Evolutionary conservation across 345 rosid species (phyloP).

Genomic region (Eutrema japonicum): DNA sequence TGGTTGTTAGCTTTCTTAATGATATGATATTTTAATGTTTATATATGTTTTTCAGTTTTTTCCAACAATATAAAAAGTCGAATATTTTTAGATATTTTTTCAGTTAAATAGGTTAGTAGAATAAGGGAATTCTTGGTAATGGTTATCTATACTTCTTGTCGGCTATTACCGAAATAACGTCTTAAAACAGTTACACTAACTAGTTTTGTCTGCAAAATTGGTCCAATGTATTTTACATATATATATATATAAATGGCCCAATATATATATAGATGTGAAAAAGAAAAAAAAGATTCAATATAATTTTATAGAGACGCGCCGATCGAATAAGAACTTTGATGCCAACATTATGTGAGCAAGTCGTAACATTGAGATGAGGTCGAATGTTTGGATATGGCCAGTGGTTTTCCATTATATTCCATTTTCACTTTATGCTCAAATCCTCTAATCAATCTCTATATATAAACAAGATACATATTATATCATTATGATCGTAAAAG

Average conservation of each 20-base stretch:
- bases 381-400: slow-evolving; percentile 45
- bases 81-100: slow-evolving; percentile 19
- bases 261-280: background rate
- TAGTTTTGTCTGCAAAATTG: slow-evolving; percentile 13
- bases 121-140: slow-evolving; percentile 16
- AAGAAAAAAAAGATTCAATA: background rate
- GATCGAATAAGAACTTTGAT: slow-evolving; percentile 39
- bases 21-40: background rate
- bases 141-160: slow-evolving; percentile 16
- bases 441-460: slow-evolving; percentile 22
- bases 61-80: background rate
- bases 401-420: slow-evolving; percentile 37
- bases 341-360: slow-evolving; percentile 45
- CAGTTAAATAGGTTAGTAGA: slow-evolving; percentile 23
- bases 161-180: slow-evolving; percentile 28
- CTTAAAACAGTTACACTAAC: slow-evolving; percentile 24
- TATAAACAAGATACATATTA: slow-evolving; percentile 20
- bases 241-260: no score
- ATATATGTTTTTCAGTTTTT: background rate
- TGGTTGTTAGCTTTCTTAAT: slow-evolving; percentile 16
- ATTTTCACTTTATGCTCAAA: slow-evolving; percentile 39
- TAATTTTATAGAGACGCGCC: slow-evolving; percentile 6
- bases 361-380: slow-evolving; percentile 44
- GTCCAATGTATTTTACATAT: background rate
- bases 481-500: slow-evolving; percentile 34